Conservation (phyloP, 2,329 filamentous ascomycete genomes). For the Scedosporium minutisporum region DNA sequence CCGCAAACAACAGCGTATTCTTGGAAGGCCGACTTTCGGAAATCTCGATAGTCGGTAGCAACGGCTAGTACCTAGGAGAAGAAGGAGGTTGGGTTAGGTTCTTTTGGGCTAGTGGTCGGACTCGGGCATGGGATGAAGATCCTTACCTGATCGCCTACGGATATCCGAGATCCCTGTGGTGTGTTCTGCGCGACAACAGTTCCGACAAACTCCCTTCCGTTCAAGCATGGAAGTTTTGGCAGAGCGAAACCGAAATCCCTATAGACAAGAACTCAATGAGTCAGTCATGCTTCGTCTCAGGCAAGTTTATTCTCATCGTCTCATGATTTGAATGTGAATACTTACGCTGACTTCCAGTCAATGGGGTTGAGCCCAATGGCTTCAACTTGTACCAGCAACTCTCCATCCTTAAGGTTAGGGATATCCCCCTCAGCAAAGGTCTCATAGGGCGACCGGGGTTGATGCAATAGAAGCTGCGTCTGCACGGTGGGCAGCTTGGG, state of each 20-base stretch:
- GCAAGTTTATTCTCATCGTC: background rate
- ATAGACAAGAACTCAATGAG: background rate
- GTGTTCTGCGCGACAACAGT: conserved; percentile 35
- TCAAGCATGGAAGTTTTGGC: conserved; percentile 57
- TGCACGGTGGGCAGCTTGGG: conserved; percentile 4
- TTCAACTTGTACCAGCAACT: conserved; percentile 6
- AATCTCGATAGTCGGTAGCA: conserved; percentile 65
- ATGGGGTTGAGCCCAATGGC: conserved; percentile 67
- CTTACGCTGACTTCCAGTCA: conserved; percentile 65
- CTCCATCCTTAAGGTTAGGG: background rate
- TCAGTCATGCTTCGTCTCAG: background rate
- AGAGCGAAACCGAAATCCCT: conserved; percentile 65
- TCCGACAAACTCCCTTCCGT: conserved; percentile 61
- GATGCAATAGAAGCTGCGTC: conserved; percentile 4
- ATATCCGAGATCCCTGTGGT: conserved; percentile 26
- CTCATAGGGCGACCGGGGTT: conserved; percentile 5
- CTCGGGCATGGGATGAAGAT: background rate
- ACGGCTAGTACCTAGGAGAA: conserved; percentile 46
- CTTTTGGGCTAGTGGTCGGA: too few species aligned
- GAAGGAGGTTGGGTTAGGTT: background rate
- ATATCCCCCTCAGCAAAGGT: conserved; percentile 1
- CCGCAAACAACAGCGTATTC: conserved; percentile 56
- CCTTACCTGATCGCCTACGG: conserved; percentile 37
- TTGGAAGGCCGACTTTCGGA: conserved; percentile 63
- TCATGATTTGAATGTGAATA: background rate